Evolutionary conservation across 2,329 filamentous ascomycete species (phyloP), one percentile per base, ranked within the genome.

Genomic region (Aspergillus transmontanensis): DNA sequence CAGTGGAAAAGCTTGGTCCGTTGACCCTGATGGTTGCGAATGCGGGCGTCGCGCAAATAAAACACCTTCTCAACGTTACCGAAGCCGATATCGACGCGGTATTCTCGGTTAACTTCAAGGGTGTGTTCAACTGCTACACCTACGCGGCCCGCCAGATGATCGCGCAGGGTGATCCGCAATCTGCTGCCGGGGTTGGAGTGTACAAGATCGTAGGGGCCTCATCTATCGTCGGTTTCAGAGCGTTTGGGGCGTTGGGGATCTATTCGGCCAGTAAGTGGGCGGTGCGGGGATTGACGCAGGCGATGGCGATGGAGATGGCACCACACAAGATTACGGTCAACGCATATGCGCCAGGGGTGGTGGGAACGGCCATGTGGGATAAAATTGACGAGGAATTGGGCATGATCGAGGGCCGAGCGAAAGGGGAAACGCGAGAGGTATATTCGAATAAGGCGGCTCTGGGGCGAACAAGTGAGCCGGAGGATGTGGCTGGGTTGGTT

Each of bases 311-410:
- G 82, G 88, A 89, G 65, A 81, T 90, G 75, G 88, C 88, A 0
- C 75, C 78, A 54, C 83, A 90, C 71, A 81, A 86, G 62, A 90
- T 91, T 72, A 90, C 86, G 0, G 87, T 85, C 23, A 91, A 91
- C 67, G 84, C 85, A 0, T 90, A 90, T 69, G 88, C 87, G 0
- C 89, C 89, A 0, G 89, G 89, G 0, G 89, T 91, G 55, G 87
- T 91, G 0, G 87, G 84, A 0, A 90, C 87, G 0, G 79, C 81
- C 0, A 90, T 90, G 88, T 91, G 88, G 88, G 88, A 90, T 53
- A 71, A 86, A 2, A 90, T 91, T 59, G 89, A 90, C 64, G 84
- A 86, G 65, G 84, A 84, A 62, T 65, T 89, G 36, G 86, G 83
- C 0, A 81, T 84, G 71, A 80, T 81, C 61, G 79, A 75, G 1